Evolutionary conservation across 2,329 filamentous ascomycete species (phyloP), one percentile per base, ranked within the genome.

Genomic region (Epichloe uncinata): DNA sequence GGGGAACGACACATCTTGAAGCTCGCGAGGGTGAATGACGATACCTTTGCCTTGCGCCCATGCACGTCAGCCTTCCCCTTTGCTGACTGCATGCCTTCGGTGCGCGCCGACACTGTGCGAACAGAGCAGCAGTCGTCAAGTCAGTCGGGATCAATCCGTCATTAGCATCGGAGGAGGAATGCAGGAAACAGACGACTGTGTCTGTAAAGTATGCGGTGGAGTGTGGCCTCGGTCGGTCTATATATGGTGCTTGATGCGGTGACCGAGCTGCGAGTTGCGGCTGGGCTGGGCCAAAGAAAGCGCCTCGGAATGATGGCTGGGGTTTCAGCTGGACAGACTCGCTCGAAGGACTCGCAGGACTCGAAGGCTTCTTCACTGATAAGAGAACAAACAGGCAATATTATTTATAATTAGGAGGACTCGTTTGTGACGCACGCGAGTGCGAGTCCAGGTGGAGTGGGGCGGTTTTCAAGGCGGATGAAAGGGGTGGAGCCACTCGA

Each of bases 41-140:
- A 48, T 55, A 71, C 78, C 75, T 82, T 82, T 61, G 76, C 75
- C 72, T 79, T 81, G 61, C 78, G 75, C 67, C 73, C 76, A 63
- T 74, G 74, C 63, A 69, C 67, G 63, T 81, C 78, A 63, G 73
- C 70, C 65, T 75, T 78, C 59, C 69, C 73, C 68, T 73, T 78
- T 65, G 68, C 69, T 62, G 72, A 61, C 65, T 74, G 73, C 76
- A 75, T 75, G 58, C 69, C 70, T 69, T 66, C 59, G 49, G 49
- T 57, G 56, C 50, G 53, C 60, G 57, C 55, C 55, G 22, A 42
- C 40, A 40, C 47, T 45, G 42, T 43, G 50, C 51, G 38, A 42
- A 16, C 30, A 42, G 20, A 42, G 41, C 48, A 48, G 33, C 42
- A 48, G 48, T 45, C 30, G 40, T 48, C 15, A 18, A 20, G 6